Evolutionary conservation across 495 filamentous ascomycete species (phyloP), one percentile per base, ranked within the genome.

Genomic region (Daldinia bambusicola): DNA sequence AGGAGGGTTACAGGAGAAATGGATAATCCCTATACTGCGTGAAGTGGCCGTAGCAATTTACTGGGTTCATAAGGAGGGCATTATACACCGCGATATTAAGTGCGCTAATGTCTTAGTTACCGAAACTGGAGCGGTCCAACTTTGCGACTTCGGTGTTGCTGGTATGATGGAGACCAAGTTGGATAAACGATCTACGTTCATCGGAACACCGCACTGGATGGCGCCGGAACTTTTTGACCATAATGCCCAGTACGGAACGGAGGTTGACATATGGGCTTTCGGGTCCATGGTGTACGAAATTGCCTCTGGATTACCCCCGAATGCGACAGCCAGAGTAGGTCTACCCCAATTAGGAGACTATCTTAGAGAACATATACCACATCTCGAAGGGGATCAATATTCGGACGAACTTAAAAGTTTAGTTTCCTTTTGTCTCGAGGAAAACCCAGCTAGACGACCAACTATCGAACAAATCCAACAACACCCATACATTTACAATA

Each of bases 201-300:
- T 99, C 50, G 95, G 95, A 9, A 98, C 95, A 6, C 92, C 92
- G 14, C 89, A 97, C 80, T 99, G 95, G 93, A 97, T 98, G 94
- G 92, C 95, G 0, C 95, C 93, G 0, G 95, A 99, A 76, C 86
- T 96, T 65, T 90, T 93, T 64, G 83, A 84, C 9, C 79, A 81
- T 2, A 80, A 80, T 1, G 79, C 84, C 20, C 84, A 84, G 36
- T 89, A 90, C 74, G 87, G 84, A 74, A 88, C 87, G 9, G 82
- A 93, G 80, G 89, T 98, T 64, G 95, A 99, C 74, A 93, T 97
- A 43, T 99, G 95, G 95, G 93, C 95, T 1, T 97, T 93, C 77
- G 95, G 94, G 14, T 93, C 93, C 64, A 94, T 96, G 45, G 80
- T 96, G 0, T 95, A 89, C 71, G 95, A 99, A 78, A 92, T 98